phyloP scores from a whole-genome alignment of 805 yeast genomes.

The Wickerhamomyces sydowiorum region DNA sequence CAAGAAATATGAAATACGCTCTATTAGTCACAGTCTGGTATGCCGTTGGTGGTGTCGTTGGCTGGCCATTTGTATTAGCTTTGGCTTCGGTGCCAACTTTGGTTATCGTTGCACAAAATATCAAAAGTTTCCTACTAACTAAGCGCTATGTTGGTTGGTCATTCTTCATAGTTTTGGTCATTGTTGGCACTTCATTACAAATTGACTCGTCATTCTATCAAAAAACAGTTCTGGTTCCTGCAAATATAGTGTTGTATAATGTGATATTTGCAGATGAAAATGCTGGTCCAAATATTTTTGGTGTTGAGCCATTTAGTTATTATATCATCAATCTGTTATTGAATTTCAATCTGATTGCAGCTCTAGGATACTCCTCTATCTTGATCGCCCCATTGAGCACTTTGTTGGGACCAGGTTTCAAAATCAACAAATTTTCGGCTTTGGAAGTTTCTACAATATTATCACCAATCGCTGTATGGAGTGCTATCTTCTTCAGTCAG shows the following conservation, averaged over 20 bases:
- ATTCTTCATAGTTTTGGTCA: slow-evolving; percentile 15
- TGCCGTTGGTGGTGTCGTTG: slow-evolving; percentile 68
- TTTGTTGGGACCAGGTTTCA: slow-evolving; percentile 11
- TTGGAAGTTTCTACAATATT: slow-evolving; percentile 25
- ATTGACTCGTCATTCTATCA: slow-evolving; percentile 63
- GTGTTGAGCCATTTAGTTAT: slow-evolving; percentile 73
- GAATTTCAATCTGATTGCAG: slow-evolving; percentile 60
- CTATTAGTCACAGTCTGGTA: slow-evolving; percentile 36
- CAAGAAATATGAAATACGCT: slow-evolving; percentile 11
- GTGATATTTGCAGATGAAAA: slow-evolving; percentile 58
- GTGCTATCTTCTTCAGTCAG: slow-evolving; percentile 56
- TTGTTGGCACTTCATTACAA: slow-evolving; percentile 25
- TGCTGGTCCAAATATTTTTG: slow-evolving; percentile 88
- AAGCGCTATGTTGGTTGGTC: slow-evolving; percentile 19
- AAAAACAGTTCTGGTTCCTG: slow-evolving; percentile 60
- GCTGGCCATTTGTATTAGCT: slow-evolving; percentile 86
- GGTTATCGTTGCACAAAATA: slow-evolving; percentile 21
- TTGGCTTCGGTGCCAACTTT: slow-evolving; percentile 55
- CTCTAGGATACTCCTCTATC: slow-evolving; percentile 36
- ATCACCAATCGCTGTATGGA: slow-evolving; percentile 62
- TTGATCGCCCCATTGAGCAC: slow-evolving; percentile 23
- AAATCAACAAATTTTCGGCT: background rate
- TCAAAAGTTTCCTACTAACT: slow-evolving; percentile 5
- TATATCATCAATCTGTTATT: slow-evolving; percentile 63
- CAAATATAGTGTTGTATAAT: slow-evolving; percentile 79